phyloP scores from a whole-genome alignment of 495 filamentous ascomycete species.

The Saxophila tyrrhenica region DNA sequence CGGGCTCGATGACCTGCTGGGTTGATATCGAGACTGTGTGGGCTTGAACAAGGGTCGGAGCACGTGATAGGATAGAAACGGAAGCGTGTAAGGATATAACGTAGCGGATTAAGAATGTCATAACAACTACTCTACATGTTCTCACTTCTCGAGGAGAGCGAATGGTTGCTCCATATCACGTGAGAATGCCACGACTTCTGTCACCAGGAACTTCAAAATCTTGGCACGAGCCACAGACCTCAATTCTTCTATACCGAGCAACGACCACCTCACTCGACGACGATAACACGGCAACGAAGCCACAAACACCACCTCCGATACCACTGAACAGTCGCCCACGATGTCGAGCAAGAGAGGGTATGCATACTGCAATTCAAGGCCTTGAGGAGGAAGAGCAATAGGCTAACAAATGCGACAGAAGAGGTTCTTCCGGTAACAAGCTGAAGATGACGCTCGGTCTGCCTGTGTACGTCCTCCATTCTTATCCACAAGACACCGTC shows the following conservation, averaged over 20 bases:
- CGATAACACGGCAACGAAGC: conserved; percentile 1
- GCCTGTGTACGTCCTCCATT: conserved; percentile 67
- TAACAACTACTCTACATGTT: too few relatives aligned
- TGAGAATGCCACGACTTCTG: too few relatives aligned
- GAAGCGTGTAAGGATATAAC: background rate
- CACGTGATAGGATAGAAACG: background rate
- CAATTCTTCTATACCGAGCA: too few relatives aligned
- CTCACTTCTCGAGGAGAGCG: too few relatives aligned
- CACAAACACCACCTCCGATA: background rate
- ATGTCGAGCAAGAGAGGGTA: conserved; percentile 2
- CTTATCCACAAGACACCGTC: conserved; percentile 1
- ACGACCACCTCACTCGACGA: background rate
- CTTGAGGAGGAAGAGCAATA: background rate
- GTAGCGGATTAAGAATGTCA: too few relatives aligned
- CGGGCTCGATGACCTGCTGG: conserved; percentile 56
- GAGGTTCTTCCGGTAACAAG: conserved; percentile 71
- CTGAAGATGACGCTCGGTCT: conserved; percentile 99
- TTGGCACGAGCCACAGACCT: too few relatives aligned
- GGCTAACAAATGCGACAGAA: background rate
- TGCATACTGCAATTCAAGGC: too few relatives aligned
- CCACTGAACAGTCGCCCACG: background rate
- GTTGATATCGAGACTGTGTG: too few relatives aligned
- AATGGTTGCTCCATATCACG: too few relatives aligned
- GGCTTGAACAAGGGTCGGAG: too few relatives aligned
- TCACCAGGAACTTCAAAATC: too few relatives aligned